phyloP scores from a whole-genome alignment of 257 asterid species.

The Asclepias syriaca region DNA sequence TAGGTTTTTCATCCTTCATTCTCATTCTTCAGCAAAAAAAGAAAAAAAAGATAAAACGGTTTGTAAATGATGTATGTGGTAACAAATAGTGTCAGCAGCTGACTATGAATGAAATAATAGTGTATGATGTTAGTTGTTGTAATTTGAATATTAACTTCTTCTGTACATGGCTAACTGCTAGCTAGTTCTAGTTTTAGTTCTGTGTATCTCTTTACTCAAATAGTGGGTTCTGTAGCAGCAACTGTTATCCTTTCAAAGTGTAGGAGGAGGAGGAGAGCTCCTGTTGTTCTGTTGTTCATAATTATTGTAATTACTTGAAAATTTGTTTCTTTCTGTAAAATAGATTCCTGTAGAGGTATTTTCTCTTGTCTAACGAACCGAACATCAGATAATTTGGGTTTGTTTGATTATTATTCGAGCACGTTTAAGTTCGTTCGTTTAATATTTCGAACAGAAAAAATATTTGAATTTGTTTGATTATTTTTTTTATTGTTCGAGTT shows the following conservation, averaged over 20 bases:
- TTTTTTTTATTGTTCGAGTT: no score
- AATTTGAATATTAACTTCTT: neutral
- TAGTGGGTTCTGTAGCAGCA: neutral
- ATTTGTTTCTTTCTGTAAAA: neutral
- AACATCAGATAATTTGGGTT: no score
- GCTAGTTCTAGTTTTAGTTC: slow-evolving; percentile 1
- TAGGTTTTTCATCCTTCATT: neutral
- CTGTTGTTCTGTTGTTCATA: neutral
- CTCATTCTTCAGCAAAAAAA: neutral
- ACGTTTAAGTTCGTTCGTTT: no score
- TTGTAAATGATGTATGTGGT: slow-evolving; percentile 5
- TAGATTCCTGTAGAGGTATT: neutral
- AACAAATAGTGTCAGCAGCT: neutral
- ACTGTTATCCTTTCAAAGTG: neutral
- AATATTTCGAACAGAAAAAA: no score
- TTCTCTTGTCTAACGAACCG: neutral
- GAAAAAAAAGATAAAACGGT: neutral
- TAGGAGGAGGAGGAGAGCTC: neutral
- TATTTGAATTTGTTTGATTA: no score
- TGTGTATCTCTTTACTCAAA: neutral
- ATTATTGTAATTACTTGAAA: neutral
- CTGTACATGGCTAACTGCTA: slow-evolving; percentile 14
- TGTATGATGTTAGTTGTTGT: neutral
- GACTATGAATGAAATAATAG: slow-evolving; percentile 3
- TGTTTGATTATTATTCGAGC: no score